Evolutionary conservation across 176 grass and related monocot species (phyloP), one percentile per base, ranked within the genome.

Genomic region (Avena atlantica): DNA sequence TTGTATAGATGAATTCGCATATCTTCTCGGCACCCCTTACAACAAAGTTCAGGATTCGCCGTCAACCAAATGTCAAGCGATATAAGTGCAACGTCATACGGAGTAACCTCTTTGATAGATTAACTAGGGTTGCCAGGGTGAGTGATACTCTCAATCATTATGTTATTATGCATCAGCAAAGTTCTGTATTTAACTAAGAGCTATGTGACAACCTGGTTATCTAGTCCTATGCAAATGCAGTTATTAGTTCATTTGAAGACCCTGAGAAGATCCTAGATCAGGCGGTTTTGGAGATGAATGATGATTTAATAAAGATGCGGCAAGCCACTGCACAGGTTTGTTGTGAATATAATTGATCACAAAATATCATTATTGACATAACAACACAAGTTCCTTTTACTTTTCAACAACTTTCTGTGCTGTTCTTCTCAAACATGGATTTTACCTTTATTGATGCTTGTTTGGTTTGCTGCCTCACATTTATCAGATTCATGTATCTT

Each of bases 191-290:
- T 66, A 86, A 57, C 59, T 78, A 76, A 85, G 81, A 63, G 44
- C 21, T 59, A 14, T 89, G 23, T 75, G 23, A 11, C 23, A 25
- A 61, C 10, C 31, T 91, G 75, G 19, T 92, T 84, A 14, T 90
- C 40, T 89, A 99, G 97, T 99, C 97, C 75, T 99, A 99, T 83
- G 91, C 94, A 85, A 99, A 97, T 93, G 87, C 94, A 53, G 77
- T 99, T 69, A 48, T 99, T 80, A 97, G 86, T 89, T 63, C 97
- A 23, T 94, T 99, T 90, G 97, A 99, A 89, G 94, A 99, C 84
- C 97, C 97, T 23, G 97, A 99, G 81, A 99, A 99, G 89, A 99
- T 99, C 60, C 90, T 99, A 74, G 97, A 99, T 55, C 97, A 99
- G 84, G 97, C 97, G 4, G 97, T 99, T 78, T 44, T 99, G 50